Base-by-base conservation (phyloP, 2,329 filamentous ascomycete genomes). In the Paraconiothyrium sp. region DNA sequence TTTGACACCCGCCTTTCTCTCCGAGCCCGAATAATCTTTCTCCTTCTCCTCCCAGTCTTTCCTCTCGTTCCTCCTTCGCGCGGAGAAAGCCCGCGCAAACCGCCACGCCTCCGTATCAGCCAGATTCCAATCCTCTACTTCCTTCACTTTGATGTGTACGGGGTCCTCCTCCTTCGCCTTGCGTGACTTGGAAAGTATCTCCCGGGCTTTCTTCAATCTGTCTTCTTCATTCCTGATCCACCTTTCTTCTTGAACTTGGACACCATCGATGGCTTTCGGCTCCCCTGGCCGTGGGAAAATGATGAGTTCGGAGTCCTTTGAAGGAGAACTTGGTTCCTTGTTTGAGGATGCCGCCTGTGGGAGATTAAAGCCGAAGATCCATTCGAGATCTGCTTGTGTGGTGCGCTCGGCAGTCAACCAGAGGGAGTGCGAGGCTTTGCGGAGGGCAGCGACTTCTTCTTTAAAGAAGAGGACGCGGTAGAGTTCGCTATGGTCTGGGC, bases 311-410 rank as follows among this genome's bases (percentile, higher is more conserved):
- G 87, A 85, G 1, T 85, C 84, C 0, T 87, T 85, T 6, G 87
- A 84, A 0, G 88, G 86, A 1, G 87, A 85, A 67, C 85, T 81
- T 14, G 85, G 86, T 63, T 85, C 85, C 50, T 84, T 85, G 32
- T 84, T 81, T 44, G 84, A 78, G 4, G 85, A 82, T 11, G 82
- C 80, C 22, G 83, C 79, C 50, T 84, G 83, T 1, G 94, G 92
- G 10, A 97, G 84, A 14, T 84, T 83, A 78, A 98, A 98, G 57
- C 94, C 95, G 75, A 98, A 92, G 68, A 90, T 86, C 93, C 93
- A 98, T 73, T 94, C 90, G 2, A 97, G 82, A 66, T 95, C 91
- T n/a, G 85, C 77, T 3, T 90, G 88, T 8, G 90, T 78, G 30
- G 77, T 73, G 47, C 73, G 80, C 71, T 91, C 89, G n/a, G 92